Evolutionary conservation across 2,329 filamentous ascomycete genomes (phyloP).

Genomic region (Fusarium denticulatum): DNA sequence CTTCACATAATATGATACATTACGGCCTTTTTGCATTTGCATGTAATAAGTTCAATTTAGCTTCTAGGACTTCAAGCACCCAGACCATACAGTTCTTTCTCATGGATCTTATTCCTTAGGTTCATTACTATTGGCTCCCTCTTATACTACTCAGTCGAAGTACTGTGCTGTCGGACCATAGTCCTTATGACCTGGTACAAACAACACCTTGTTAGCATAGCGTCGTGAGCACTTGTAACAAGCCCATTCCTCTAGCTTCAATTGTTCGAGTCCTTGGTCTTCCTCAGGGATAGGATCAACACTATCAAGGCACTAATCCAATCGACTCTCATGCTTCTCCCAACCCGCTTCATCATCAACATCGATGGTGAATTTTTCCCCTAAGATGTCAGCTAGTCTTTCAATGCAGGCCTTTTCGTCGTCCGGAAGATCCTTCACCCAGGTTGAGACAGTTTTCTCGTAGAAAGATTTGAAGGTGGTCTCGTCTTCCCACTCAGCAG

Average conservation of each 20-base stretch:
- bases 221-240: no score
- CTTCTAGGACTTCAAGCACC: rapidly evolving
- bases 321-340: rapidly evolving
- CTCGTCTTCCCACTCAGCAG: background rate
- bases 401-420: no score
- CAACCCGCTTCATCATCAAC: background rate
- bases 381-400: background rate
- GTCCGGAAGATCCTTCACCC: background rate
- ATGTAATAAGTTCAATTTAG: background rate
- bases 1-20: no score
- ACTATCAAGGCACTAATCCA: background rate
- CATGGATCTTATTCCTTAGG: background rate
- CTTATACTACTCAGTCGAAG: background rate
- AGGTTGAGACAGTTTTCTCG: background rate
- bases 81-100: rapidly evolving
- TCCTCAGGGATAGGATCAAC: background rate
- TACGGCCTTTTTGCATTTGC: background rate
- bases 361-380: rapidly evolving
- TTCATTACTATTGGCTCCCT: no score
- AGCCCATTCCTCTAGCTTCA: background rate
- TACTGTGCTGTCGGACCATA: rapidly evolving
- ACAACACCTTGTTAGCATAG: background rate
- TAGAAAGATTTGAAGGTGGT: background rate
- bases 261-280: background rate
- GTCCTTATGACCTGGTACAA: background rate